Evolutionary conservation across 2,329 filamentous ascomycete species (phyloP).

Genomic region (Cyclaneusma minus): DNA sequence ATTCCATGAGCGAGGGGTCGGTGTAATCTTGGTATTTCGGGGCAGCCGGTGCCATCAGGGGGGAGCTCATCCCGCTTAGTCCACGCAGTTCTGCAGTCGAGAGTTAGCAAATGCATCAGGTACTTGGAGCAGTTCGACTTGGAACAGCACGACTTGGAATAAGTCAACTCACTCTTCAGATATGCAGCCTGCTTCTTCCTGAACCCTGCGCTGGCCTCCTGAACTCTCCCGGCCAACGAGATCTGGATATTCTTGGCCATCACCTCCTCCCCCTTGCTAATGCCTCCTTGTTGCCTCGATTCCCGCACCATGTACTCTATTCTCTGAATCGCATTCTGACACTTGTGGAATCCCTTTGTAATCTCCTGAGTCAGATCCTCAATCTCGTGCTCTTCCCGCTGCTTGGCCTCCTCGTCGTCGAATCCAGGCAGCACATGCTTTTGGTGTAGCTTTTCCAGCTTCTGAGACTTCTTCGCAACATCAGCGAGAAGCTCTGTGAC

Average conservation of each 20-base stretch:
- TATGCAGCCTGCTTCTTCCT: constrained; percentile 96
- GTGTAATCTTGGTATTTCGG: constrained; percentile 42
- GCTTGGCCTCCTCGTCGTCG: constrained; percentile 84
- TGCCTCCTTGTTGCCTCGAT: constrained; percentile 52
- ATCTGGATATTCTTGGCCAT: constrained; percentile 97
- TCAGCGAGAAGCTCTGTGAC: constrained; percentile 69
- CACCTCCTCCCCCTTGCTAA: constrained; percentile 73
- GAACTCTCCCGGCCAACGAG: constrained; percentile 71
- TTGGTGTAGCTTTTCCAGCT: constrained; percentile 83
- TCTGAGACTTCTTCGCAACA: constrained; percentile 69
- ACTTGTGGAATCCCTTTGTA: constrained; percentile 76
- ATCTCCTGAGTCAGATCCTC: constrained; percentile 82
- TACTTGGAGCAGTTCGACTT: background rate
- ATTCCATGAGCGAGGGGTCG: constrained; percentile 82
- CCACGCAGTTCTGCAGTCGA: constrained; percentile 51
- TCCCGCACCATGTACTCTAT: constrained; percentile 81
- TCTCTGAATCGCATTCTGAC: constrained; percentile 74
- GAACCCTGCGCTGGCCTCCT: constrained; percentile 83
- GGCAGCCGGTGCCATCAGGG: constrained; percentile 37
- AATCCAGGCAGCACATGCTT: constrained; percentile 95
- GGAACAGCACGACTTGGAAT: background rate
- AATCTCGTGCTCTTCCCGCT: constrained; percentile 75
- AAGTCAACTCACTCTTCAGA: constrained; percentile 56
- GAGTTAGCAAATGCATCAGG: constrained; percentile 7
- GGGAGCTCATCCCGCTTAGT: constrained; percentile 45